A percentile compares a stretch with the other conserved stretches of the same genome.
Evolutionary conservation across 371 early-diverging fungal genomes (phyloP).

Genomic region (Blakeslea trispora): DNA sequence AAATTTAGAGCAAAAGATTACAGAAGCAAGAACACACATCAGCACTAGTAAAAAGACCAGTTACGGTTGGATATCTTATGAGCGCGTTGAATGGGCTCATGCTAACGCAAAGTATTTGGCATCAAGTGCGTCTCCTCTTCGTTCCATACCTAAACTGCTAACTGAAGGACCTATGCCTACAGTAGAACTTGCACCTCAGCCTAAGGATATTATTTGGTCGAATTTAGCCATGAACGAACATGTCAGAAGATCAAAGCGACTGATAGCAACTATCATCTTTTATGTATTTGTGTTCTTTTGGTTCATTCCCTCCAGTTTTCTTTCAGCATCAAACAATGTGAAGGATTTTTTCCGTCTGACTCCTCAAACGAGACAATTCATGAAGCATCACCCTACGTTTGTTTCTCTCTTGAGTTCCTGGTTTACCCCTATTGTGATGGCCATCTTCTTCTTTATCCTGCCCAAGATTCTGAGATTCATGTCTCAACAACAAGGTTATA

Average conservation of each 20-base stretch:
- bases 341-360: conserved; percentile 54
- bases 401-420: conserved; percentile 66
- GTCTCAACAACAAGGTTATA: conserved; percentile 76
- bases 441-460: conserved; percentile 67
- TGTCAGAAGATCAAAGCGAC: conserved; percentile 57
- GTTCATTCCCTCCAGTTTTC: conserved; percentile 65
- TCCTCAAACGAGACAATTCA: conserved; percentile 53
- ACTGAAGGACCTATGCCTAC: conserved; percentile 6
- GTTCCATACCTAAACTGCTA: conserved; percentile 10
- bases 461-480: conserved; percentile 70
- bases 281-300: conserved; percentile 65
- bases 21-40: conserved; percentile 50
- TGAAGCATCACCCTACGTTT: conserved; percentile 49
- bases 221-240: conserved; percentile 66
- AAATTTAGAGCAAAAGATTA: conserved; percentile 64
- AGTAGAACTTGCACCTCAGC: conserved; percentile 66
- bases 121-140: conserved; percentile 17
- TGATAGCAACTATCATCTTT: conserved; percentile 59
- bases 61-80: conserved; percentile 78
- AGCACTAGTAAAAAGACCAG: conserved; percentile 58
- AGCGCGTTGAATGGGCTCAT: conserved; percentile 65
- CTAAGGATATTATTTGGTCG: conserved; percentile 82
- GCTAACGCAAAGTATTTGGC: conserved; percentile 47
- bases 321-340: conserved; percentile 65
- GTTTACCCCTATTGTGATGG: conserved; percentile 72